Conservation (phyloP, 345 rosid species). For the Crucihimalaya himalaica region DNA sequence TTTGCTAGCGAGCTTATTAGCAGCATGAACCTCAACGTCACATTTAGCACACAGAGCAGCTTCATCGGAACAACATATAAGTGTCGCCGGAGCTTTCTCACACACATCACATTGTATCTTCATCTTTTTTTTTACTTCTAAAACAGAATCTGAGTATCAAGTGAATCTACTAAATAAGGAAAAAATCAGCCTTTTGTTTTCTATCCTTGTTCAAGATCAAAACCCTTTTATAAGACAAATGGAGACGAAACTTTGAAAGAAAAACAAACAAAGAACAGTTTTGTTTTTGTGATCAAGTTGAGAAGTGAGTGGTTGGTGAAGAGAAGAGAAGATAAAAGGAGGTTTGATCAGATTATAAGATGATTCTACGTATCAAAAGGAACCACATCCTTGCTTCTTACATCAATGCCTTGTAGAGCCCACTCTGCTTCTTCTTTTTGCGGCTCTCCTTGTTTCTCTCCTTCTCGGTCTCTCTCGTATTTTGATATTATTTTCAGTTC, state of each 20-base stretch:
- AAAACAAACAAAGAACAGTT: neutral
- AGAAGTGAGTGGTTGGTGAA: slow-evolving; percentile 26
- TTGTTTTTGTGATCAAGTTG: slow-evolving; percentile 5
- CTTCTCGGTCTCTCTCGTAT: slow-evolving; percentile 23
- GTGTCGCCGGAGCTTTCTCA: slow-evolving; percentile 88
- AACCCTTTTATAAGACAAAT: neutral
- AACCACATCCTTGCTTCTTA: slow-evolving; percentile 31
- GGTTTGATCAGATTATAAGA: slow-evolving; percentile 3
- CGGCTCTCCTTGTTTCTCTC: slow-evolving; percentile 35
- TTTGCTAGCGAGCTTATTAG: slow-evolving; percentile 93
- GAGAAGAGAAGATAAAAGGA: slow-evolving; percentile 32
- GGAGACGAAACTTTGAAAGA: slow-evolving; percentile 14
- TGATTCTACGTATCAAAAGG: slow-evolving; percentile 29
- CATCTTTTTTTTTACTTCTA: slow-evolving; percentile 24
- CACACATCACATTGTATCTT: slow-evolving; percentile 98
- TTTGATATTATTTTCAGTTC: neutral
- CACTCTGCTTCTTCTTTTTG: slow-evolving; percentile 28
- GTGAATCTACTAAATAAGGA: neutral
- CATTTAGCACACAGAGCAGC: slow-evolving; percentile 87
- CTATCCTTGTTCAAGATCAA: neutral
- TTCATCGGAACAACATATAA: slow-evolving; percentile 95
- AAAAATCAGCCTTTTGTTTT: slow-evolving; percentile 1
- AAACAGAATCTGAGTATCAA: neutral
- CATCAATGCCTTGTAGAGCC: slow-evolving; percentile 1
- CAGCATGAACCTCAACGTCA: slow-evolving; percentile 89